Percentiles rank a stretch among this genome's conserved stretches.
phyloP scores from a whole-genome alignment of 495 filamentous ascomycete genomes.

The Penicillium turbatum region DNA sequence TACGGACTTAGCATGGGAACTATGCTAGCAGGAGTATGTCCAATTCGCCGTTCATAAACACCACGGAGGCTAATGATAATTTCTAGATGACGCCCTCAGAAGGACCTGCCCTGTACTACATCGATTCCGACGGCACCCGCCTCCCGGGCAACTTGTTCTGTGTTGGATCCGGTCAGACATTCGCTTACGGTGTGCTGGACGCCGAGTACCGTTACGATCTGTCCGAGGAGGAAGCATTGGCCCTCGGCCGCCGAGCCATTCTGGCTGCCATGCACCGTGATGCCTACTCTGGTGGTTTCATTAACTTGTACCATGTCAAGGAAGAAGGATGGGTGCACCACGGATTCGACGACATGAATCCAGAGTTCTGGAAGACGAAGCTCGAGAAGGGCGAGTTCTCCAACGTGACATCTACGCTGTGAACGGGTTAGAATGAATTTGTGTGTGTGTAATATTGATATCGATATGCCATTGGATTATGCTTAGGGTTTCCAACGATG shows the following conservation, averaged over 20 bases:
- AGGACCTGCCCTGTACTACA: slow-evolving; percentile 97
- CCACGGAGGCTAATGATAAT: slow-evolving; percentile 1
- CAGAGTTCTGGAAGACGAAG: slow-evolving; percentile 99
- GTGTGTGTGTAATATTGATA: slow-evolving; percentile 21
- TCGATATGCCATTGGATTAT: slow-evolving; percentile 9
- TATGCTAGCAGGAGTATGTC: slow-evolving; percentile 89
- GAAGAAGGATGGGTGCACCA: slow-evolving; percentile 98
- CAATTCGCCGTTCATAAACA: neutral
- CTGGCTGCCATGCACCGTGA: slow-evolving; percentile 96
- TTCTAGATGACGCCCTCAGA: slow-evolving; percentile 72
- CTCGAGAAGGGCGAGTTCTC: slow-evolving; percentile 96
- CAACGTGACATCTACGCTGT: slow-evolving; percentile 82
- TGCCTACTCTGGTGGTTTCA: slow-evolving; percentile 95
- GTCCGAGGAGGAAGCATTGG: slow-evolving; percentile 78
- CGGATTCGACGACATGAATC: slow-evolving; percentile 91
- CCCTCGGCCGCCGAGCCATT: slow-evolving; percentile 85
- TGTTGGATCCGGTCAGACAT: slow-evolving; percentile 96
- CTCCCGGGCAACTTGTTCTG: slow-evolving; percentile 94
- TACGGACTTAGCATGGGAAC: slow-evolving; percentile 98
- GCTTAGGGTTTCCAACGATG: slow-evolving; percentile 15
- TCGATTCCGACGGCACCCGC: slow-evolving; percentile 94
- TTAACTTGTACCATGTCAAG: slow-evolving; percentile 98
- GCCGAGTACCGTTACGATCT: slow-evolving; percentile 91
- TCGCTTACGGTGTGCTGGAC: slow-evolving; percentile 96
- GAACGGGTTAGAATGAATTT: slow-evolving; percentile 16